Percentiles rank a stretch among this genome's conserved stretches.
These are phyloP conservation scores for Wallacemonas sp. DNA, from an alignment of 208 protist genomes.

Conservation along the genomic window DNA sequence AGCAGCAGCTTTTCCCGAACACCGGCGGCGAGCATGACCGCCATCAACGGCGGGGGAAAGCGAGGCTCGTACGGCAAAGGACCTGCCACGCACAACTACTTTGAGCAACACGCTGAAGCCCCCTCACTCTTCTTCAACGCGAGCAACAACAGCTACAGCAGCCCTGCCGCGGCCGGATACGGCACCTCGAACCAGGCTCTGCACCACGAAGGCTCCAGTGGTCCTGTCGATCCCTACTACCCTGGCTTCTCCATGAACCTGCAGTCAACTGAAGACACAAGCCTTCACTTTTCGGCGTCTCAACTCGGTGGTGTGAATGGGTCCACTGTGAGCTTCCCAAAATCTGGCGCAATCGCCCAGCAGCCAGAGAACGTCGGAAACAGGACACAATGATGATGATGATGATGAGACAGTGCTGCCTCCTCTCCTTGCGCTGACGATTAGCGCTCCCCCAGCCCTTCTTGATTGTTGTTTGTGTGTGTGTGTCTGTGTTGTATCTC, in stretches of 20 bases:
- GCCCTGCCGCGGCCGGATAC: background rate
- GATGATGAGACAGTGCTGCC: background rate
- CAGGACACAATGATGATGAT: background rate
- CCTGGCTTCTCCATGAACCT: background rate
- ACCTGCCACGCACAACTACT: background rate
- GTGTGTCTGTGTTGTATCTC: too few species aligned
- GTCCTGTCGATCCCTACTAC: slow-evolving; percentile 1
- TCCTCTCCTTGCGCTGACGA: too few species aligned
- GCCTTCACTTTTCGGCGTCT: slow-evolving; percentile 34
- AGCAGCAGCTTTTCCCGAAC: slow-evolving; percentile 9
- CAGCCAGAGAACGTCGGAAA: background rate
- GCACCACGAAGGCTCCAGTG: background rate
- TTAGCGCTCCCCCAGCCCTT: too few species aligned
- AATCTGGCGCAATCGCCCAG: background rate
- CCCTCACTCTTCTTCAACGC: slow-evolving; percentile 13
- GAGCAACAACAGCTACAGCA: slow-evolving; percentile 11
- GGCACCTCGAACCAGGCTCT: background rate
- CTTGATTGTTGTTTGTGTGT: too few species aligned
- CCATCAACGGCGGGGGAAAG: background rate
- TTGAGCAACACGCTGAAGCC: background rate
- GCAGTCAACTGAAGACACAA: slow-evolving; percentile 23
- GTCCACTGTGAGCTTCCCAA: slow-evolving; percentile 27
- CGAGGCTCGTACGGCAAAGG: background rate
- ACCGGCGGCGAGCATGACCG: slow-evolving; percentile 17
- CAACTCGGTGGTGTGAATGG: slow-evolving; percentile 34